These are phyloP conservation scores for Zizania palustris DNA, from an alignment of 202 grass and related monocot species.

Conservation along the genomic window DNA sequence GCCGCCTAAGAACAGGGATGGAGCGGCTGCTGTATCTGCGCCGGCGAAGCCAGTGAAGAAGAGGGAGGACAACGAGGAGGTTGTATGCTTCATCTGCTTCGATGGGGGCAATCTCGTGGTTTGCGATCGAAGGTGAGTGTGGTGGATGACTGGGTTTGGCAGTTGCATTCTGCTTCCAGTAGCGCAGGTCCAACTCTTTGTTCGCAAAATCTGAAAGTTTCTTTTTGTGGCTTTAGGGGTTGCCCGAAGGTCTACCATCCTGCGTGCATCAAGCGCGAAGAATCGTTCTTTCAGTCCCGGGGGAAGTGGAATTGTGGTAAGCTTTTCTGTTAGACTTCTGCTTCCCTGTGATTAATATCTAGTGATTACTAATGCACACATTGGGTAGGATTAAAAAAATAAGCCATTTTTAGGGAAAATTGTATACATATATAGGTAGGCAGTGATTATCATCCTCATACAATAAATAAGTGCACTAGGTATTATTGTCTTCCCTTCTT, in stretches of 20 bases:
- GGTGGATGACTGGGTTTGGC: too few species aligned
- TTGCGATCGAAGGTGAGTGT: slow-evolving; percentile 78
- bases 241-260: slow-evolving; percentile 97
- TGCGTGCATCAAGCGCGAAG: slow-evolving; percentile 83
- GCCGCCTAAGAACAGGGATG: slow-evolving; percentile 58
- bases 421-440: neutral
- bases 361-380: slow-evolving; percentile 7
- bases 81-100: slow-evolving; percentile 98
- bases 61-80: slow-evolving; percentile 73
- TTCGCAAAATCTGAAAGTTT: slow-evolving; percentile 27
- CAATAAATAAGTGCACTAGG: slow-evolving; percentile 23
- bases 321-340: slow-evolving; percentile 24
- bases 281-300: slow-evolving; percentile 74
- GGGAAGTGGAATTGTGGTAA: slow-evolving; percentile 93
- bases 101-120: slow-evolving; percentile 94
- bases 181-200: neutral
- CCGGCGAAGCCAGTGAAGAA: slow-evolving; percentile 44
- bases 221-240: slow-evolving; percentile 54
- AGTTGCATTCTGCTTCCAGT: neutral
- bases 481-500: neutral
- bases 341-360: slow-evolving; percentile 14
- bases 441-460: neutral
- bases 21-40: neutral
- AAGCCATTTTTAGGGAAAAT: neutral
- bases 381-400: neutral